phyloP scores from a whole-genome alignment of 169 alveolate genomes.

The Plasmodium gaboni region DNA sequence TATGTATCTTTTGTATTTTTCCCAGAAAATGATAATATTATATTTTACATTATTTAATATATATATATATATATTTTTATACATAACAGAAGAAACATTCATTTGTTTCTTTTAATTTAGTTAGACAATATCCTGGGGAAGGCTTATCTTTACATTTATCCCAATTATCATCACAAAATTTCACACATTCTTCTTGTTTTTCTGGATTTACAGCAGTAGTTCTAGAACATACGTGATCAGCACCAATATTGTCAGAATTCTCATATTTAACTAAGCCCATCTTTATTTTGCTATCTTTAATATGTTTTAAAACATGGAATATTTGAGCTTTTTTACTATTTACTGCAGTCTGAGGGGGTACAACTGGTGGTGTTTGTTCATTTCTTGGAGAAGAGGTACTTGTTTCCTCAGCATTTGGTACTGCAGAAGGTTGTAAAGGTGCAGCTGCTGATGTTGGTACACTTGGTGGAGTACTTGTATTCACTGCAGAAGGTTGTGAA shows the following conservation, averaged over 20 bases:
- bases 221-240: slow-evolving; percentile 14
- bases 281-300: neutral
- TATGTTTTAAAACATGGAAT: slow-evolving; percentile 22
- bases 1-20: too few relatives aligned
- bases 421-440: neutral
- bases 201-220: neutral
- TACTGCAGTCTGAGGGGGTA: too few relatives aligned
- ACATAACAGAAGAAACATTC: slow-evolving; percentile 13
- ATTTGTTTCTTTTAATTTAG: slow-evolving; percentile 1
- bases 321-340: neutral
- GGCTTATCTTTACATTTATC: neutral
- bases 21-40: too few relatives aligned
- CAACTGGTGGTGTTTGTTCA: too few relatives aligned
- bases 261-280: slow-evolving; percentile 12
- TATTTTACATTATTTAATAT: too few relatives aligned
- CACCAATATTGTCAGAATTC: neutral
- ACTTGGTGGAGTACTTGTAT: too few relatives aligned
- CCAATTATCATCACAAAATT: slow-evolving; percentile 5
- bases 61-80: neutral
- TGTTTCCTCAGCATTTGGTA: neutral
- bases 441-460: too few relatives aligned
- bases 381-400: neutral
- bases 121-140: slow-evolving; percentile 20
- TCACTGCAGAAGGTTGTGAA: neutral
- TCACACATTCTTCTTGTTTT: neutral